Evolutionary conservation across 129 eudicot species (phyloP).

Genomic region (Erigeron canadensis): DNA sequence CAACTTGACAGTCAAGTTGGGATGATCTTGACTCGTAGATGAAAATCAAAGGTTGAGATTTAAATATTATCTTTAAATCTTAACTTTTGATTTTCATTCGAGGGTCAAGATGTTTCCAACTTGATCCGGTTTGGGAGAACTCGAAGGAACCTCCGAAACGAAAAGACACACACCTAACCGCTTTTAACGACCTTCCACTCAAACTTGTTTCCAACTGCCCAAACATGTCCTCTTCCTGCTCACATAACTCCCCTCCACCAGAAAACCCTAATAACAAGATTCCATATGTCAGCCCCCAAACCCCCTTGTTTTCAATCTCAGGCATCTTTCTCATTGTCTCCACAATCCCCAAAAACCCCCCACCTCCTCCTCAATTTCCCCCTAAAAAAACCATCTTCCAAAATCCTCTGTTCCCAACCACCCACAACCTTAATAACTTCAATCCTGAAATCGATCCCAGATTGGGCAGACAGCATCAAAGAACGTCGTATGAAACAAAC

Average conservation of each 20-base stretch:
- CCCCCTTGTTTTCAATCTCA: conserved; percentile 38
- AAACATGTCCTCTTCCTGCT: conserved; percentile 19
- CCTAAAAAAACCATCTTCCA: conserved; percentile 38
- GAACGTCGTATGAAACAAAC: conserved; percentile 70
- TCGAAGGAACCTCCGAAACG: no score
- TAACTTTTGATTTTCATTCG: no score
- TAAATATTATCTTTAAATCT: no score
- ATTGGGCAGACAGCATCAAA: conserved; percentile 77
- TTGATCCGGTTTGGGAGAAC: no score
- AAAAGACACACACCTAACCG: conserved; percentile 22
- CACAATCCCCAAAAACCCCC: conserved; percentile 29
- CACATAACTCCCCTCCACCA: conserved; percentile 12
- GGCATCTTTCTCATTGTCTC: conserved; percentile 17
- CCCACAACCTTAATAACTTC: conserved; percentile 39
- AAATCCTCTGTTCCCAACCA: conserved; percentile 46
- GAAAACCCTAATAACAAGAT: conserved; percentile 20
- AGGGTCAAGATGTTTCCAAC: no score
- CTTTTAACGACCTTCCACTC: conserved; percentile 3
- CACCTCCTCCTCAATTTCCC: conserved; percentile 32
- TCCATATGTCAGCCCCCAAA: conserved; percentile 51
- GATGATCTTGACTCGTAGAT: no score
- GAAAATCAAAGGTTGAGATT: no score
- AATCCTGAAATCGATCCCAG: conserved; percentile 62
- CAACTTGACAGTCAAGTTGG: no score
- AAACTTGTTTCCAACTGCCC: conserved; percentile 35